These are phyloP conservation scores for Solidago caesia DNA, from an alignment of 129 eudicot genomes.

Conservation along the genomic window DNA sequence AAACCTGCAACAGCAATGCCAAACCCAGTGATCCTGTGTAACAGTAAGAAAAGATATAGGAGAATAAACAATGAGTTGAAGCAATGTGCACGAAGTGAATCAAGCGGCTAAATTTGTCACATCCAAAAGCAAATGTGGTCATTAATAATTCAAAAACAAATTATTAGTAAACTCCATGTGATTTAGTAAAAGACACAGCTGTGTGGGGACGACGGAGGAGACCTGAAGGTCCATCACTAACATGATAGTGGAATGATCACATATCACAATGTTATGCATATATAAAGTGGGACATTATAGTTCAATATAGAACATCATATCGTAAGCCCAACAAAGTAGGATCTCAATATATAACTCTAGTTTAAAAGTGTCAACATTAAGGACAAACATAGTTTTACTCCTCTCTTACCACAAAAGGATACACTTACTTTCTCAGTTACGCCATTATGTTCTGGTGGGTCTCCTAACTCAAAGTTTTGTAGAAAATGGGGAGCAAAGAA, in stretches of 20 bases:
- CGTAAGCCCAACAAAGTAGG: conserved; percentile 45
- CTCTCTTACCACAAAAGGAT: conserved; percentile 44
- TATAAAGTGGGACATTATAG: conserved; percentile 51
- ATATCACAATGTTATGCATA: conserved; percentile 46
- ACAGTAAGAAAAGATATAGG: conserved; percentile 3
- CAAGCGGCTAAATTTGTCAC: conserved; percentile 29
- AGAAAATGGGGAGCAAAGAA: conserved; percentile 51
- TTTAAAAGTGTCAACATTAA: conserved; percentile 24
- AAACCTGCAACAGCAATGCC: background rate
- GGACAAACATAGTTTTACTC: conserved; percentile 38
- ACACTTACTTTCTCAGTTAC: conserved; percentile 34
- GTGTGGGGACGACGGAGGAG: conserved; percentile 48
- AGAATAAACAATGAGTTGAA: conserved; percentile 13
- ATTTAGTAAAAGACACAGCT: conserved; percentile 37
- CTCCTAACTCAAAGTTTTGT: conserved; percentile 21
- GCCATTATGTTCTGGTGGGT: conserved; percentile 54
- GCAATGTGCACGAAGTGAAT: conserved; percentile 38
- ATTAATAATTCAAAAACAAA: conserved; percentile 29
- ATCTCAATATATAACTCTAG: conserved; percentile 30
- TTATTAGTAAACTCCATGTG: conserved; percentile 32
- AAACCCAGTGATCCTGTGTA: background rate
- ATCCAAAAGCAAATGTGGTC: conserved; percentile 32
- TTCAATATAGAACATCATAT: conserved; percentile 31
- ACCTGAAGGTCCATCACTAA: conserved; percentile 55
- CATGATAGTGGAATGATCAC: conserved; percentile 63